Conservation (phyloP, 345 rosid species). For the Reutealis trisperma region DNA sequence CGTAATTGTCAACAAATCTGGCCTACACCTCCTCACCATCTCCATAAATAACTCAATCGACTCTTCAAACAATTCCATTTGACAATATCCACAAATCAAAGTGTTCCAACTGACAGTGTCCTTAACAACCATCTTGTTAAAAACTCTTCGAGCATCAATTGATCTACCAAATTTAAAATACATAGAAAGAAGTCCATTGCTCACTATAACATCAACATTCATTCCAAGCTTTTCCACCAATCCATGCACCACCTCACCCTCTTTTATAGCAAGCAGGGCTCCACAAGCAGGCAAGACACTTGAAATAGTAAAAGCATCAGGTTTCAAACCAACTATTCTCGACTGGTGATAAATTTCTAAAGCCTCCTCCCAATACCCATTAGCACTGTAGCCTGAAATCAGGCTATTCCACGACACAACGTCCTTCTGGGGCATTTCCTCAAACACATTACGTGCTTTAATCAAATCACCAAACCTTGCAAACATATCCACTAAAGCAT, state of each 20-base stretch:
- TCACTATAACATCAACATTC: conserved; percentile 36
- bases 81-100: conserved; percentile 58
- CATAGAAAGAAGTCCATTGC: conserved; percentile 60
- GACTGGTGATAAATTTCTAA: conserved; percentile 33
- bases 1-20: conserved; percentile 55
- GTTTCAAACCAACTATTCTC: conserved; percentile 35
- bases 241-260: conserved; percentile 50
- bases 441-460: conserved; percentile 55
- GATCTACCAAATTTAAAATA: conserved; percentile 53
- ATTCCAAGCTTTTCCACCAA: conserved; percentile 54
- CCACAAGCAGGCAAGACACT: conserved; percentile 64
- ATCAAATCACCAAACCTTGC: conserved; percentile 47
- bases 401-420: conserved; percentile 63
- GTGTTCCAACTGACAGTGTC: conserved; percentile 64
- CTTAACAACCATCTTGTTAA: conserved; percentile 51
- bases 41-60: conserved; percentile 45
- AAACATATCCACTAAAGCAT: conserved; percentile 69
- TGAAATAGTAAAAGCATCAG: conserved; percentile 58
- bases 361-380: conserved; percentile 51
- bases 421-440: conserved; percentile 54
- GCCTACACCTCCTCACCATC: conserved; percentile 40
- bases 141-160: conserved; percentile 44
- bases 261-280: conserved; percentile 39
- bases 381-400: conserved; percentile 59
- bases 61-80: conserved; percentile 45